Evolutionary conservation across 2,329 filamentous ascomycete genomes (phyloP), one percentile per base, ranked within the genome.

Genomic region (Neobulgaria alba): DNA sequence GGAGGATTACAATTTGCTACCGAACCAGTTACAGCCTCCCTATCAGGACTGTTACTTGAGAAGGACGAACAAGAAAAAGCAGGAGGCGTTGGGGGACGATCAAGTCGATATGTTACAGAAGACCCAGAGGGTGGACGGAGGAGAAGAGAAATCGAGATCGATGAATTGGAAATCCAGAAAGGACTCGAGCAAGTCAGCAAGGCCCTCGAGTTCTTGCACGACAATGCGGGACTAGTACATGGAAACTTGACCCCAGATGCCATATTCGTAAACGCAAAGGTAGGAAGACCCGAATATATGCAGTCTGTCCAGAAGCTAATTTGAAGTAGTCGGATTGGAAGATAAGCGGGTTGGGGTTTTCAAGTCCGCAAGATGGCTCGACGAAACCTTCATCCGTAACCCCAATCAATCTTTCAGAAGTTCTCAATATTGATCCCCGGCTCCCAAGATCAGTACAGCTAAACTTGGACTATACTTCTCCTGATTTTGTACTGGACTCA

Each of bases 121-220:
- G 83, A 88, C 51, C 69, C 80, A 1, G 82, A 89, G 51, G 85
- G 85, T 26, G 77, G 77, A 36, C 72, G 78, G 50, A 74, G 79
- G 53, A 71, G 86, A 54, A 74, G 85, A 53, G 89, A 96, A 57
- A 64, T 95, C 10, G 90, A 96, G 61, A 86, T 98, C 47, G 92
- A 98, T 59, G 92, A 96, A 65, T 68, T 98, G 44, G 92, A 98
- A 63, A 93, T 96, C 54, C 92, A 98, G 61, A 98, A 98, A 64
- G 92, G 92, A 0, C 63, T 98, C 48, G 67, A 96, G 46, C 92
- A 98, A 62, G 75, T 98, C 48, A 89, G 83, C 57, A 95, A 95
- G 61, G 90, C 89, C 2, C 69, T 96, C 20, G 90, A 96, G 63
- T 96, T 96, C 59, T 66, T 96, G 45, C 90, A 96, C 59, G 90